These are phyloP conservation scores for Paramecium octaurelia DNA, from an alignment of 73 alveolate genomes.

Conservation along the genomic window DNA sequence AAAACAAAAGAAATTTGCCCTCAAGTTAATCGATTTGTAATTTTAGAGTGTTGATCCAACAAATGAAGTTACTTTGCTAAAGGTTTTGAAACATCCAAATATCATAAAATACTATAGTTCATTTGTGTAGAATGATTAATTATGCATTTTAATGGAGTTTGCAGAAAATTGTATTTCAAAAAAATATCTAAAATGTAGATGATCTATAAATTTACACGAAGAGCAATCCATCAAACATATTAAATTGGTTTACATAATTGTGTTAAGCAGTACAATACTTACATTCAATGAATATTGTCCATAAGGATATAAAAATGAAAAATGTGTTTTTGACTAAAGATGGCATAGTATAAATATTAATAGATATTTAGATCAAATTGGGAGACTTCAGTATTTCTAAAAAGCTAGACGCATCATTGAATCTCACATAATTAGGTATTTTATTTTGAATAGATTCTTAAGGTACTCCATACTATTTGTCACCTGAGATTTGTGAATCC, in stretches of 20 bases:
- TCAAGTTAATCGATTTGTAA: conserved; percentile 66
- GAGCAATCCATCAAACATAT: not conserved
- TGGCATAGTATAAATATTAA: conserved; percentile 32
- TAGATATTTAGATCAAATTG: not conserved
- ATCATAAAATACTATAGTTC: conserved; percentile 69
- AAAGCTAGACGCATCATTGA: not conserved
- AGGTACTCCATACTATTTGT: conserved; percentile 71
- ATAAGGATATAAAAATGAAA: conserved; percentile 88
- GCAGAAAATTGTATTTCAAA: conserved; percentile 71
- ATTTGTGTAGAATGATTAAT: conserved; percentile 55
- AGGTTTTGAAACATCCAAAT: conserved; percentile 70
- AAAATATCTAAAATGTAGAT: not conserved
- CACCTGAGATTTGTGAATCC: conserved; percentile 71
- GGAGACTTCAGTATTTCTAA: conserved; percentile 65
- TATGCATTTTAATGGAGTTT: conserved; percentile 76
- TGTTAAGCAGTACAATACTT: conserved; percentile 89
- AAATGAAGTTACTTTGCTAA: conserved; percentile 72
- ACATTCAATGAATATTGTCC: conserved; percentile 83
- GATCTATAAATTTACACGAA: not conserved
- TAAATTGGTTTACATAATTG: conserved; percentile 66
- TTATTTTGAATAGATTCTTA: not conserved
- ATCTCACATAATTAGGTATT: not conserved
- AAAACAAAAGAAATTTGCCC: conserved; percentile 66
- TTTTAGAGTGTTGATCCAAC: conserved; percentile 50
- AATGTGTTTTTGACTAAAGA: conserved; percentile 86